Percentiles rank a stretch among this genome's conserved stretches.
Evolutionary conservation across 768 basidiomycete species (phyloP).

Genomic region (Tylopilus sp.): DNA sequence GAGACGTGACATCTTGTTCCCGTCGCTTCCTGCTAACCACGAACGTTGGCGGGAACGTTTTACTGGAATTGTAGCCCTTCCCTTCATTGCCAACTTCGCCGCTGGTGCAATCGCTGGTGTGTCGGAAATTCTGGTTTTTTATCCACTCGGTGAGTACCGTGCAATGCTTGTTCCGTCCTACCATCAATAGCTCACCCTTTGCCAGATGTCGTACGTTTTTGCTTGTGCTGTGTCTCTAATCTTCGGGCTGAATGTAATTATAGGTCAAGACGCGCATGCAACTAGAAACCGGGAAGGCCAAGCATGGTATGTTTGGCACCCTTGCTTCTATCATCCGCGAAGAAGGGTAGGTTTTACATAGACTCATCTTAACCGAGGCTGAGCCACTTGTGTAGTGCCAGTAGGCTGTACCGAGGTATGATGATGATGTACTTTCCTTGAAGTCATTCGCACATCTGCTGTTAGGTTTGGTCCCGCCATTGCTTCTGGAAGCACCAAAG

Average conservation of each 20-base stretch:
- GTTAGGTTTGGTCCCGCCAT: constrained; percentile 86
- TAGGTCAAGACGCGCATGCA: constrained; percentile 99
- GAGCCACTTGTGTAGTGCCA: constrained; percentile 43
- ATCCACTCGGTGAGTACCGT: constrained; percentile 73
- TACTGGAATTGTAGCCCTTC: constrained; percentile 52
- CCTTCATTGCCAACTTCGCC: constrained; percentile 85
- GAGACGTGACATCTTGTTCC: background rate
- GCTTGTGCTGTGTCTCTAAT: background rate
- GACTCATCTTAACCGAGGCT: background rate
- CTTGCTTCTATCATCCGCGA: constrained; percentile 79
- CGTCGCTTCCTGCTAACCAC: background rate
- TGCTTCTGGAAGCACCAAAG: constrained; percentile 96
- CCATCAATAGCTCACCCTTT: constrained; percentile 5
- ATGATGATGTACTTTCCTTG: background rate
- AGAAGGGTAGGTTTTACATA: constrained; percentile 69
- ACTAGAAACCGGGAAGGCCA: constrained; percentile 79
- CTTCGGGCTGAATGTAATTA: constrained; percentile 3
- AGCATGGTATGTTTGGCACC: constrained; percentile 76
- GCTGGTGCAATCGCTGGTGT: constrained; percentile 97
- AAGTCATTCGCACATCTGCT: background rate
- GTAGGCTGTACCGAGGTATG: constrained; percentile 84
- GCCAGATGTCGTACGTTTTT: constrained; percentile 76
- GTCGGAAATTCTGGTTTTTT: constrained; percentile 80
- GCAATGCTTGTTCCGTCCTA: background rate
- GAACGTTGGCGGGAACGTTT: constrained; percentile 4